Percentiles rank a stretch among this genome's conserved stretches.
phyloP scores from a whole-genome alignment of 139 green algal genomes.

The Nannochloris sp. region DNA sequence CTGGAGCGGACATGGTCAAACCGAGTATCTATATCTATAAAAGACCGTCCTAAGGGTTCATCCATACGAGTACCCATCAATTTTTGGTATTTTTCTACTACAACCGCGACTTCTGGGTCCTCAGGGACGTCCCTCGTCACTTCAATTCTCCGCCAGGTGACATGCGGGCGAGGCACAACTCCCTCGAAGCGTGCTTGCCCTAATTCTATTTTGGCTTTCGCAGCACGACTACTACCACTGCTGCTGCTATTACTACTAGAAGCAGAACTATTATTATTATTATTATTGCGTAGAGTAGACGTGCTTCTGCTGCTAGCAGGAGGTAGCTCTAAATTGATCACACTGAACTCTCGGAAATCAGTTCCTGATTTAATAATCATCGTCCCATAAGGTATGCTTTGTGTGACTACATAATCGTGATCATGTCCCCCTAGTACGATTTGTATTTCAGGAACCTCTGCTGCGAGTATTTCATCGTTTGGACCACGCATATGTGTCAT shows the following conservation, averaged over 20 bases:
- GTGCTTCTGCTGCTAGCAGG: not conserved
- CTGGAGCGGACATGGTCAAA: constrained; percentile 49
- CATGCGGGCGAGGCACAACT: constrained; percentile 12
- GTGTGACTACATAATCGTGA: constrained; percentile 32
- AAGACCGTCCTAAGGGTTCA: constrained; percentile 35
- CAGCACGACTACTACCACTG: not conserved
- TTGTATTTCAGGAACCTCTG: constrained; percentile 52
- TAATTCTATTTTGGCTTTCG: not conserved
- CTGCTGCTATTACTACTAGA: not conserved
- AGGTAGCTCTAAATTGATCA: not conserved
- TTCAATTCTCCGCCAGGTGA: constrained; percentile 26
- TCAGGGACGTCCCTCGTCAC: constrained; percentile 33
- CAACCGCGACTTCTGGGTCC: constrained; percentile 28
- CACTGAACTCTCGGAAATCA: constrained; percentile 39
- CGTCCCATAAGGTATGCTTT: constrained; percentile 40
- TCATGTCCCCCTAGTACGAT: constrained; percentile 72
- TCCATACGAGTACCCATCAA: constrained; percentile 46
- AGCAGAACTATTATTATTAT: not conserved
- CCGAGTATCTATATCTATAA: constrained; percentile 49
- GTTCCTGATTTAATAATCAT: constrained; percentile 66
- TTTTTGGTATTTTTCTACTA: constrained; percentile 43
- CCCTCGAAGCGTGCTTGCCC: not conserved
- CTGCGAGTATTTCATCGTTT: constrained; percentile 55
- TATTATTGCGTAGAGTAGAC: not conserved
- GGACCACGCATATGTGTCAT: constrained; percentile 74